Percentiles rank a stretch among this genome's conserved stretches.
Conservation (phyloP, 139 green algal species). For the Chlorella sp. region DNA sequence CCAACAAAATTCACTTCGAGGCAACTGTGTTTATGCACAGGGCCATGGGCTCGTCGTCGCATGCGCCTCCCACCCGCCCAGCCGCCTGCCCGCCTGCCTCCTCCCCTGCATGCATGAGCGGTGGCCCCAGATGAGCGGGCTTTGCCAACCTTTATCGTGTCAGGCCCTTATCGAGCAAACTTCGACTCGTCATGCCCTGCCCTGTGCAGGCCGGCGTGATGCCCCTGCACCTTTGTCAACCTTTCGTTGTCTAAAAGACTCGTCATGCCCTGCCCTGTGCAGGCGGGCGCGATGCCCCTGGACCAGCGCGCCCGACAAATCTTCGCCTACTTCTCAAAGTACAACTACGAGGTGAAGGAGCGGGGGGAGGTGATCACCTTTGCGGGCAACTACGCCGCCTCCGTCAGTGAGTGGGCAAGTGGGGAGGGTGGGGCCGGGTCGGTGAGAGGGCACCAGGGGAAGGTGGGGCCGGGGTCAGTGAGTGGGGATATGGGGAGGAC, state of each 20-base stretch:
- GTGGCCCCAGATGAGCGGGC: no score
- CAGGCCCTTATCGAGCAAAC: no score
- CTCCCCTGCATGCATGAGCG: no score
- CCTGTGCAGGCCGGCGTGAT: neutral
- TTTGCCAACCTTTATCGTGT: no score
- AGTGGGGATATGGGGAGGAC: neutral
- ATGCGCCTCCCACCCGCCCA: no score
- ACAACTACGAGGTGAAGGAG: conserved; percentile 86
- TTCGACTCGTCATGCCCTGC: no score
- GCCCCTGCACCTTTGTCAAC: no score
- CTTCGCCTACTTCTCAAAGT: conserved; percentile 82
- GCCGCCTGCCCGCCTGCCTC: neutral
- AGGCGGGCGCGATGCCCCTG: conserved; percentile 59
- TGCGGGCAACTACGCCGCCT: conserved; percentile 79
- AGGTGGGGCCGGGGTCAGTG: no score
- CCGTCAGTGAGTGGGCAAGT: conserved; percentile 50
- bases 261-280: conserved; percentile 2
- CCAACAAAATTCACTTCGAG: no score
- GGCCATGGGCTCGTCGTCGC: no score
- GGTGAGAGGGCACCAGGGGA: conserved; percentile 21
- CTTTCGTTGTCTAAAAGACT: neutral
- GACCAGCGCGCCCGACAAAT: conserved; percentile 76
- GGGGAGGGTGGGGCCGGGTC: neutral
- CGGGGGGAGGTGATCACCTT: conserved; percentile 92
- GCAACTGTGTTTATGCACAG: no score